These are phyloP conservation scores for Scleromitrula shiraiana DNA, from an alignment of 2,329 filamentous ascomycete species.

Conservation along the genomic window DNA sequence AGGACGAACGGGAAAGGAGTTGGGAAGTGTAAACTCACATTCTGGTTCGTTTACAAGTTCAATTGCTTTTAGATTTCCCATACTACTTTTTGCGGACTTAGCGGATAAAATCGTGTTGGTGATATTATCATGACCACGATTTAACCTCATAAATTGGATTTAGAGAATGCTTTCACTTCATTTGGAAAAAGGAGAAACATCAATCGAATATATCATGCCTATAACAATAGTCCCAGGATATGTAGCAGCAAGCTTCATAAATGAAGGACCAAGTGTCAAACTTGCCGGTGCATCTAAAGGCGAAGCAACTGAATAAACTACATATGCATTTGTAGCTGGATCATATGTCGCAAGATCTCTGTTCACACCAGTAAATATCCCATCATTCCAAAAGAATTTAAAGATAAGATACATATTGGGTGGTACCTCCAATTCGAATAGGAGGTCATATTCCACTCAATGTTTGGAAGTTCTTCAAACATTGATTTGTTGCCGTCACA, in stretches of 20 bases:
- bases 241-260: constrained; percentile 40
- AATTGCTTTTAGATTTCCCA: constrained; percentile 43
- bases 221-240: constrained; percentile 44
- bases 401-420: constrained; percentile 32
- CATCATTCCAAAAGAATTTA: background rate
- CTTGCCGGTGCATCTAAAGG: constrained; percentile 40
- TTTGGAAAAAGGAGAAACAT: too few relatives aligned
- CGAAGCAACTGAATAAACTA: constrained; percentile 42
- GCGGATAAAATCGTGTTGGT: constrained; percentile 47
- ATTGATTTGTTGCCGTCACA: constrained; percentile 42
- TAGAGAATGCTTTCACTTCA: background rate
- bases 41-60: constrained; percentile 52
- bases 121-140: constrained; percentile 44
- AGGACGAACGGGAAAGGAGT: background rate
- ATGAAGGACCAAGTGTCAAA: constrained; percentile 45
- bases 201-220: too few relatives aligned
- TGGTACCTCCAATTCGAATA: constrained; percentile 50
- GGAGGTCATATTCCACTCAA: constrained; percentile 45
- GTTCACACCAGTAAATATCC: background rate
- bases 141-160: constrained; percentile 38
- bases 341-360: constrained; percentile 46
- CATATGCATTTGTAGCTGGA: constrained; percentile 36
- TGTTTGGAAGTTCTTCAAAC: constrained; percentile 43
- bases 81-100: constrained; percentile 35
- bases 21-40: constrained; percentile 32